Base-by-base conservation (phyloP, 1,139 yeast species). In the Taphrina wiesneri region DNA sequence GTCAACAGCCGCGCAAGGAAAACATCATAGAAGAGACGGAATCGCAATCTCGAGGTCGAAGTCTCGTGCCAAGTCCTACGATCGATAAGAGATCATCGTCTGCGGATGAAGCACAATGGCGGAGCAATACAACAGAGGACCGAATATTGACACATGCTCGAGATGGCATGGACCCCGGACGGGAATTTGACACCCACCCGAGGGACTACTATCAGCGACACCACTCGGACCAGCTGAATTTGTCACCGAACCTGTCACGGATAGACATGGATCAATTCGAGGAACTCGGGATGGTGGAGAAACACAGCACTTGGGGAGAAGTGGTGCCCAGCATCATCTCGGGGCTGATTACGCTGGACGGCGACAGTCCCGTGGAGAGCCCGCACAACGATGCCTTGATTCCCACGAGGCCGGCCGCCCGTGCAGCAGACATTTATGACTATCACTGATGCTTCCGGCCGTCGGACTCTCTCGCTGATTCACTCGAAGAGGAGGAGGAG, bases 121-220 rank as follows among this genome's bases (percentile, higher is more conserved):
- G 59, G 21, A 25, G 21, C 46, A 54, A 54, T 34, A 21, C 49
- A 11, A 54, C 49, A 15, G 56, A 59, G 30, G 56, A 59, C 25
- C 52, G 62, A 7, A 56, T 56, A 28, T 43, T 56, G 30, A 43
- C 52, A 25, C 52, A 56, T 17, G 53, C 62, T n/a, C 32, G 47
- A 13, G 30, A 43, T 11, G 62, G 62, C n/a, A 15, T 45, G 26
- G 62, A 56, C 7, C 62, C 62, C 13, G 62, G 62, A 17, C 52
- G 62, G 21, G 62, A 56, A 23, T 49, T 49, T 30, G 53, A 49
- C 17, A 49, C 53, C 11, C 53, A 49, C 17, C 53, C 53, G 1
- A 2, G 34, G 36, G 53, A 49, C 34, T 49, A 49, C 36, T 49
- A 26, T 23, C 36, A 26, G 15, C 34, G 53, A 5, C 53, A 49